Conservation (phyloP, 2,329 filamentous ascomycete genomes). For the Paracoccidioides lutzii region DNA sequence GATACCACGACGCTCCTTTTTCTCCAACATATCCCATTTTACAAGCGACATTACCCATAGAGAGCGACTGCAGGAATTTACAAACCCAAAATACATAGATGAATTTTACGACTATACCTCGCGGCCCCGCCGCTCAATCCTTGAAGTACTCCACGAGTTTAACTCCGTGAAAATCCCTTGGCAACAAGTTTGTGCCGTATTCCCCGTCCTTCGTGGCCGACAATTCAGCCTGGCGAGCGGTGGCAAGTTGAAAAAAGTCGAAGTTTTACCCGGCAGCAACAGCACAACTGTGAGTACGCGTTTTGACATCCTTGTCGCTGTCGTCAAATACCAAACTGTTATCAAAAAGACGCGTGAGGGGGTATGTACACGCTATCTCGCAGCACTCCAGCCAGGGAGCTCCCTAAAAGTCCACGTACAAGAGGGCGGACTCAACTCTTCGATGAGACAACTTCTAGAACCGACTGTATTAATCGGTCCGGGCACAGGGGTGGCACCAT, state of each 20-base stretch:
- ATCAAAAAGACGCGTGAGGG: conserved; percentile 74
- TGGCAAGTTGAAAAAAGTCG: conserved; percentile 34
- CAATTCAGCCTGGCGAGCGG: conserved; percentile 88
- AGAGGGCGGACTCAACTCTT: conserved; percentile 40
- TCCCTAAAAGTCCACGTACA: conserved; percentile 47
- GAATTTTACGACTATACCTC: conserved; percentile 96
- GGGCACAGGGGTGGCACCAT: conserved; percentile 75
- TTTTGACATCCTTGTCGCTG: conserved; percentile 66
- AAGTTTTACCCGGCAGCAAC: not conserved
- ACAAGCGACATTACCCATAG: conserved; percentile 59
- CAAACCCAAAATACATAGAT: conserved; percentile 64
- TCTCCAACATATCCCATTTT: conserved; percentile 64
- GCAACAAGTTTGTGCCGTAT: conserved; percentile 54
- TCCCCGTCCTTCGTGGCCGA: conserved; percentile 73
- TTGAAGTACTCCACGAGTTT: conserved; percentile 89
- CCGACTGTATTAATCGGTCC: conserved; percentile 70
- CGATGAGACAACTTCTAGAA: conserved; percentile 32
- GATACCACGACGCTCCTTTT: conserved; percentile 78
- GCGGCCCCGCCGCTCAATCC: conserved; percentile 72
- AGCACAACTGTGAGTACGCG: conserved; percentile 28
- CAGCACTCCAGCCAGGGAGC: conserved; percentile 47
- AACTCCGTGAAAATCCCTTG: conserved; percentile 69
- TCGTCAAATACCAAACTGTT: conserved; percentile 84
- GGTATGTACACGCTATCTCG: conserved; percentile 79
- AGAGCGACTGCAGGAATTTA: conserved; percentile 73